phyloP scores from a whole-genome alignment of 2,329 filamentous ascomycete species.

The Claviceps digitariae region DNA sequence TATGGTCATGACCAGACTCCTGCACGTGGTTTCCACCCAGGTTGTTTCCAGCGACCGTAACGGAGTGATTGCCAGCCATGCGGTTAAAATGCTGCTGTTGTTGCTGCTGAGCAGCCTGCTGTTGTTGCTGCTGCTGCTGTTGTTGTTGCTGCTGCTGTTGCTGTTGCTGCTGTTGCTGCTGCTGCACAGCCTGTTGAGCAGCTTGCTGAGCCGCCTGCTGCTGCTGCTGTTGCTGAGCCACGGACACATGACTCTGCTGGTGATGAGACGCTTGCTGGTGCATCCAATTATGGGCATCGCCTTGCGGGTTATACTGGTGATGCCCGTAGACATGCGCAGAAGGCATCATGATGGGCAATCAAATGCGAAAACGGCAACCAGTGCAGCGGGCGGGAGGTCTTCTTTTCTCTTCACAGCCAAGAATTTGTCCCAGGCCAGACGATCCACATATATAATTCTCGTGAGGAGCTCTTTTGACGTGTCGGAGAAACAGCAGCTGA shows the following conservation, averaged over 20 bases:
- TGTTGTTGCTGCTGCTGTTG: slow-evolving; percentile 25
- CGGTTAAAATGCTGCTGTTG: slow-evolving; percentile 56
- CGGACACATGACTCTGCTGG: slow-evolving; percentile 44
- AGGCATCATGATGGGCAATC: slow-evolving; percentile 40
- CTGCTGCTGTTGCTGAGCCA: slow-evolving; percentile 28
- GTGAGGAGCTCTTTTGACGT: not conserved
- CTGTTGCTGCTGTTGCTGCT: slow-evolving; percentile 25
- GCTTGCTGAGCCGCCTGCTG: slow-evolving; percentile 27
- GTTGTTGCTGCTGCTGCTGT: slow-evolving; percentile 21
- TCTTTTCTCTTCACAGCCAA: not conserved
- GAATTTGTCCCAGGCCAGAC: not conserved
- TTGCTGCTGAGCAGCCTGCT: slow-evolving; percentile 21
- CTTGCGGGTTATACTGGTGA: slow-evolving; percentile 51
- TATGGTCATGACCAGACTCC: slow-evolving; percentile 47
- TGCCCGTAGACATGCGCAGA: slow-evolving; percentile 53
- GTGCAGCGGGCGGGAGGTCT: not conserved
- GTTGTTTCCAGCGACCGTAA: slow-evolving; percentile 26
- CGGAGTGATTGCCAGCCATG: slow-evolving; percentile 52
- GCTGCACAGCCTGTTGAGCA: slow-evolving; percentile 19
- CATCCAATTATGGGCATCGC: slow-evolving; percentile 51
- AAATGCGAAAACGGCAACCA: not conserved
- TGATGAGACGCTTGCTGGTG: slow-evolving; percentile 49
- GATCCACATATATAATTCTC: not conserved
- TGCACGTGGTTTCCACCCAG: slow-evolving; percentile 36
- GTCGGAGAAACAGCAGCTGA: not conserved